Conservation (phyloP, 495 filamentous ascomycete genomes). For the Penicillium macrosclerotiorum region DNA sequence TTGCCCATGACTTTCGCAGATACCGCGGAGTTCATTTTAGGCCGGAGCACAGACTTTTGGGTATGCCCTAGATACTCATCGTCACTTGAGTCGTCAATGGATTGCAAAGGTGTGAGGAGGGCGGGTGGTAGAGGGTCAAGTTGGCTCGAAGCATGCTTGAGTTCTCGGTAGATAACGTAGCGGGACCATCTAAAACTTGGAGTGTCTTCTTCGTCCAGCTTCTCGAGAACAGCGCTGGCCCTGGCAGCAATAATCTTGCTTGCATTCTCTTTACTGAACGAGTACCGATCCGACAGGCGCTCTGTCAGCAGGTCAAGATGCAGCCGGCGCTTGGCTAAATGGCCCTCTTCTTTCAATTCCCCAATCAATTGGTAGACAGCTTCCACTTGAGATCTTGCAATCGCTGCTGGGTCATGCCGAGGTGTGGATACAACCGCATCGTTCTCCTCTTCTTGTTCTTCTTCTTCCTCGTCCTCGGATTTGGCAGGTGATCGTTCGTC, state of each 20-base stretch:
- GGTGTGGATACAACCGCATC: conserved; percentile 22
- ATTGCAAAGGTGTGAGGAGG: conserved; percentile 36
- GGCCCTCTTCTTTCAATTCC: conserved; percentile 38
- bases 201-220: conserved; percentile 39
- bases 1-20: conserved; percentile 44
- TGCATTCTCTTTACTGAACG: conserved; percentile 32
- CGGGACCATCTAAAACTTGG: conserved; percentile 41
- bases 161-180: conserved; percentile 46
- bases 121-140: conserved; percentile 21
- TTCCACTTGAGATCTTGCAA: conserved; percentile 37
- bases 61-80: conserved; percentile 39
- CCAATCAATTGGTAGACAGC: conserved; percentile 37
- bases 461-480: conserved; percentile 23
- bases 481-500: conserved; percentile 27
- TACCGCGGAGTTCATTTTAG: conserved; percentile 38
- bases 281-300: conserved; percentile 20
- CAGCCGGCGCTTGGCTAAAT: conserved; percentile 47
- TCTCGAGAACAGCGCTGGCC: conserved; percentile 30
- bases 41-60: conserved; percentile 53
- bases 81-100: conserved; percentile 36
- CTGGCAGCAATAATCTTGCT: conserved; percentile 35
- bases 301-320: conserved; percentile 34
- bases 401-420: conserved; percentile 26
- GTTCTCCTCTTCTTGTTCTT: conserved; percentile 25
- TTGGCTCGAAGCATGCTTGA: conserved; percentile 32